Conservation (phyloP, 208 protist species). For the Novymonas esmeraldas region DNA sequence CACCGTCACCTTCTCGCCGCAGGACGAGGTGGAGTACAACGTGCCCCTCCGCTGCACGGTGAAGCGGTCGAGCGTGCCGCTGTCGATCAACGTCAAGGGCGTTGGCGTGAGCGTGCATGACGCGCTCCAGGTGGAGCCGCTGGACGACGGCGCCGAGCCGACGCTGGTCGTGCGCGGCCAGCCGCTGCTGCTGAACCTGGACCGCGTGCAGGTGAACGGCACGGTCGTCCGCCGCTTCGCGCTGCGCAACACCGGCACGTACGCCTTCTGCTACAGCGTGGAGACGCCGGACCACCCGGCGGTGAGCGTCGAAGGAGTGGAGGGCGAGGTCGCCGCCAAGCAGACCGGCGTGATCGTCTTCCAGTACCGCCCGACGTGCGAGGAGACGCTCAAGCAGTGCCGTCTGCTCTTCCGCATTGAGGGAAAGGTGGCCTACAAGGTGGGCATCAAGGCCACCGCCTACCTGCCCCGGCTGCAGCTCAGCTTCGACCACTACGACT, state of each 20-base stretch:
- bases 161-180: constrained; percentile 42
- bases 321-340: constrained; percentile 72
- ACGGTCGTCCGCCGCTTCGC: constrained; percentile 69
- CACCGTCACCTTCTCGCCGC: constrained; percentile 84
- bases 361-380: constrained; percentile 78
- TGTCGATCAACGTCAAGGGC: constrained; percentile 97
- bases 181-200: constrained; percentile 80
- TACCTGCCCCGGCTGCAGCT: constrained; percentile 91
- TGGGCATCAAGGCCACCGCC: constrained; percentile 78
- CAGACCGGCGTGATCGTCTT: constrained; percentile 72
- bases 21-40: constrained; percentile 94
- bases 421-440: constrained; percentile 73
- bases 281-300: constrained; percentile 44
- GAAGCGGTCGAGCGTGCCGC: constrained; percentile 89
- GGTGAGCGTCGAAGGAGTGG: constrained; percentile 53
- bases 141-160: constrained; percentile 37
- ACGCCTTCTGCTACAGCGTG: constrained; percentile 88
- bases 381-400: constrained; percentile 75
- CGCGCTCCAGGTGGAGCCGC: constrained; percentile 68
- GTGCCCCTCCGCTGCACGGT: constrained; percentile 90
- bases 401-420: constrained; percentile 80
- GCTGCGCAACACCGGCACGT: constrained; percentile 91
- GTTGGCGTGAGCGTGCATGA: constrained; percentile 94
- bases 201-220: constrained; percentile 94
- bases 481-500: constrained; percentile 87